Evolutionary conservation across 202 grass and related monocot genomes (phyloP), one percentile per base, ranked within the genome.

Genomic region (Dendrocalamus latiflorus): DNA sequence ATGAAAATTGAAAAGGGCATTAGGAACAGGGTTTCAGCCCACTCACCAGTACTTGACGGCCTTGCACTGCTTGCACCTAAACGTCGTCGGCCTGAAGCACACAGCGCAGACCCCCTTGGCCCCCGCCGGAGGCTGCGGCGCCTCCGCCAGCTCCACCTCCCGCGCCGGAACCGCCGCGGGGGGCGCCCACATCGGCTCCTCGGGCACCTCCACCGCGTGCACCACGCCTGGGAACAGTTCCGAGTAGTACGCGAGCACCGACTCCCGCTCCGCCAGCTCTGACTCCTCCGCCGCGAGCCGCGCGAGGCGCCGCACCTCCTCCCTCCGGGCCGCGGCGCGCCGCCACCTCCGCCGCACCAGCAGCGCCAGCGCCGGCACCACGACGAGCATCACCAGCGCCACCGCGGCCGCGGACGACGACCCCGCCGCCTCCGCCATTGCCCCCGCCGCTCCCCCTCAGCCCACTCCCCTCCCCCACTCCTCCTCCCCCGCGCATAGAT

Each of bases 11-110:
- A 1, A 68, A 80, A 82, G 42, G 44, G 67, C n/a, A 72, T 66
- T 60, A 53, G 65, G 63, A 77, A 75, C 60, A 75, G 55, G 6
- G 36, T 37, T 42, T 55, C 13, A 80, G 18, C 30, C 81, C 16
- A 77, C 78, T 90, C 75, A 99, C 97, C 97, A 99, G 84, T 99
- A 99, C 82, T 93, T 95, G 71, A 96, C 91, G 37, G 91, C 89
- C 84, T 99, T 99, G 91, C 97, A 99, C 81, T 88, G 86, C 54
- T 91, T 89, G 81, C 97, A 99, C 76, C 97, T 86, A 43, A 87
- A 88, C 12, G 85, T 92, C 15, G 97, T 93, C 30, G 93, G 89
- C 64, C 74, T 90, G 82, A 84, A 94, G 85, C 93, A 94, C 21
- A 90, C 87, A 30, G 76, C 85, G 42, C 93, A 94, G 62, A 75